Evolutionary conservation across 2,329 filamentous ascomycete species (phyloP), one percentile per base, ranked within the genome.

Genomic region (Elsinoe necatrix): DNA sequence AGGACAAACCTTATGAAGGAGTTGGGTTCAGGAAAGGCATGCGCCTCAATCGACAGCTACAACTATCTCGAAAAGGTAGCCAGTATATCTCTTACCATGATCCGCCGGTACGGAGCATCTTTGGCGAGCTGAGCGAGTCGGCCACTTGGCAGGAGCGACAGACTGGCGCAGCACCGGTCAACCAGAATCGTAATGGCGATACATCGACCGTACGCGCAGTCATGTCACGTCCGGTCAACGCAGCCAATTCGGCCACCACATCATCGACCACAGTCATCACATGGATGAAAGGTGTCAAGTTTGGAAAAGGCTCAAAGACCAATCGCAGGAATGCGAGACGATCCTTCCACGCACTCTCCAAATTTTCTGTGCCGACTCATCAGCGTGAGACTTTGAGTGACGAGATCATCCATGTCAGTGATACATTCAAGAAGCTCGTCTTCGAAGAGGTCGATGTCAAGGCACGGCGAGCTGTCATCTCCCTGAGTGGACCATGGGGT

Each of bases 61-160:
- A 81, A 54, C 74, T 91, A 41, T 95, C 90, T 11, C 82, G 91
- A n/a, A 85, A 85, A 68, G 90, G 90, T 9, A 89, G 91, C 4
- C 74, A 79, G 1, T 96, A 96, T 74, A 88, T 86, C 68, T 92
- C 88, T 0, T 96, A 92, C 65, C 83, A 88, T 45, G 83, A 89
- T 39, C 77, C 86, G 18, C 84, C 86, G 55, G 80, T 81, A 16
- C 21, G 42, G 20, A 52, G 14, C 14, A 29, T 21, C 11, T 27
- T 9, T 21, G 27, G 18, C 31, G 21, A 41, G 16, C n/a, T 52
- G 16, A 43, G 47, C 8, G 45, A 43, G 4, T 35, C 25, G 14
- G 21, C n/a, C 8, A 34, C 42, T 8, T 55, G 52, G 52, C 52
- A 55, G 20, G 39, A 31, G 12, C 52, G 41, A 16, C 29, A 55